Evolutionary conservation across 2,329 filamentous ascomycete species (phyloP).

Genomic region (Neopestalotiopsis sp.): DNA sequence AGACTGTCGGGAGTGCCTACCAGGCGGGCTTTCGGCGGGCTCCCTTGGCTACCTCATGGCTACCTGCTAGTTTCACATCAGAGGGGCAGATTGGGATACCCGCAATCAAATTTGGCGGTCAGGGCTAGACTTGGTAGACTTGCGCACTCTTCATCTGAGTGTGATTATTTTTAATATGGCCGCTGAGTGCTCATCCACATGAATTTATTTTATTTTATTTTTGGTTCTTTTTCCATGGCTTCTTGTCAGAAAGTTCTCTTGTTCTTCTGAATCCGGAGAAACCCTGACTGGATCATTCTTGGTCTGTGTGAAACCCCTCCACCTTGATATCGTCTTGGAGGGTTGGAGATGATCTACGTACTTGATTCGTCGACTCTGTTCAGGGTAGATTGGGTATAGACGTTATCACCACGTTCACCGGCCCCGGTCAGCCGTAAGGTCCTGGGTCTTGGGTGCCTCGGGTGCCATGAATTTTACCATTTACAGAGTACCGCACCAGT

Average conservation of each 20-base stretch:
- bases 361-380: background rate
- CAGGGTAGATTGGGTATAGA: background rate
- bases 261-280: background rate
- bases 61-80: constrained; percentile 6
- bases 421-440: background rate
- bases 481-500: background rate
- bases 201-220: background rate
- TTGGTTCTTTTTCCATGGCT: background rate
- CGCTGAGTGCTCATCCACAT: background rate
- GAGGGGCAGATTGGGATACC: constrained; percentile 13
- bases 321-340: background rate
- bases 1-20: constrained; percentile 9
- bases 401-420: background rate
- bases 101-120: background rate
- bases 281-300: background rate
- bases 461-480: background rate
- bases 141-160: background rate
- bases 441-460: background rate
- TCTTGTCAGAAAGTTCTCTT: background rate
- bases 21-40: no score
- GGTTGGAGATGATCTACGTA: no score
- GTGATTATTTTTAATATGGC: background rate
- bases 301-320: background rate
- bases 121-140: background rate
- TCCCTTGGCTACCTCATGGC: no score